A percentile compares a stretch with the other conserved stretches of the same genome.
Conservation (phyloP, 2,329 filamentous ascomycete species). For the Geoglossum cookeanum region DNA sequence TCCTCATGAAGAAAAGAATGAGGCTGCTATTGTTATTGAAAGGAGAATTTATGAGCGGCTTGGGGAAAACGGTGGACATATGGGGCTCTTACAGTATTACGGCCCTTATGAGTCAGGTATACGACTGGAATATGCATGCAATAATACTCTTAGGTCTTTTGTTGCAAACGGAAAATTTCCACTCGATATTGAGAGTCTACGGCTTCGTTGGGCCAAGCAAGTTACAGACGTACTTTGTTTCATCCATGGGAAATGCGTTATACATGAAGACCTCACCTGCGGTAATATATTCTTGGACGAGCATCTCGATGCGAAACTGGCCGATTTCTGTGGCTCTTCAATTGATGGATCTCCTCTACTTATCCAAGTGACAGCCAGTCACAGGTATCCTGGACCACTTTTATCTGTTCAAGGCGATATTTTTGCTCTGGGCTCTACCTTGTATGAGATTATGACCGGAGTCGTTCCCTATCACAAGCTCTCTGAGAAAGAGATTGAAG, state of each 20-base stretch:
- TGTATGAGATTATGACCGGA: slow-evolving; percentile 7
- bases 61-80: neutral
- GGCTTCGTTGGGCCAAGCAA: neutral
- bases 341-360: slow-evolving; percentile 5
- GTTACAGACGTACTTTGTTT: slow-evolving; percentile 8
- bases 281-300: slow-evolving; percentile 10
- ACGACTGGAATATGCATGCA: neutral
- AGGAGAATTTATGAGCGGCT: neutral
- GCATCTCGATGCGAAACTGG: slow-evolving; percentile 7
- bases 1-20: neutral
- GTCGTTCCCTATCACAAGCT: slow-evolving; percentile 3
- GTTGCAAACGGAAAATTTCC: neutral
- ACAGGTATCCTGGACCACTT: neutral
- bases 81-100: neutral
- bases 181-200: neutral
- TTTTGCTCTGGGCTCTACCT: slow-evolving; percentile 7
- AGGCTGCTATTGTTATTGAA: neutral
- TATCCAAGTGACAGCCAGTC: slow-evolving; percentile 4
- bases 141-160: neutral
- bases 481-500: slow-evolving; percentile 3
- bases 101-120: neutral
- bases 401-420: slow-evolving; percentile 6
- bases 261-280: slow-evolving; percentile 10
- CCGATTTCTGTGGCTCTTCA: slow-evolving; percentile 5
- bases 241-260: slow-evolving; percentile 9